Base-by-base conservation (phyloP, 768 basidiomycete species). In the Psilocybe subaeruginosa region DNA sequence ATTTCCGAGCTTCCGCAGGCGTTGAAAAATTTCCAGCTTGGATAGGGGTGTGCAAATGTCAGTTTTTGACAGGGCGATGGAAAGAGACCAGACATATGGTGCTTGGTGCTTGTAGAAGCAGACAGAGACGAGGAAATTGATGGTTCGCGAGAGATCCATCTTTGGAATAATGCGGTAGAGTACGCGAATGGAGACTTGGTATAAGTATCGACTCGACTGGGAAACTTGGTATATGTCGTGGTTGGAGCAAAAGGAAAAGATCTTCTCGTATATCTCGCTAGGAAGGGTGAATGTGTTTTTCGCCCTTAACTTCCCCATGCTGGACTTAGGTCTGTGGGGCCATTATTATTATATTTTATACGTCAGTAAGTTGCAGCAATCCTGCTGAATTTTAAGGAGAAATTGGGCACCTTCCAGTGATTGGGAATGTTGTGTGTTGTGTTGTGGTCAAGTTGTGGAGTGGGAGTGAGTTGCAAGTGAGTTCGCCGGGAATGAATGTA, bases 121-220 rank as follows among this genome's bases (percentile, higher is more conserved):
- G 9, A 60, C 53, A 37, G 53, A 27, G 9, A 49, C 46, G 30
- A 60, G 52, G 30, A 60, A 60, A 8, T 33, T 35, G n/a, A 56
- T 56, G 7, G 59, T 56, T 2, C 53, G 43, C 8, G 45, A 31
- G 7, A 51, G 41, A 43, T 48, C 43, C 59, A 56, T 55, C 35
- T 54, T 50, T 2, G 59, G 54, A 37, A 60, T 50, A 27, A 41
- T 39, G 4, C 59, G 45, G 39, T 60, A 60, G 35, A 60, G 59
- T 30, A 60, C 12, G 6, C 46, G 53, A 11, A 8, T 19, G 33
- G 59, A 37, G 14, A 35, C 48, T 11, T 37, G 19, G 33, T 45
- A 49, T 16, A 60, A 31, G 23, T 54, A 54, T 37, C 45, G 23
- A 30, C 48, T 33, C 5, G 54, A 46, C 8, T 55, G 33, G 23